phyloP scores from a whole-genome alignment of 1,139 yeast genomes.

The Lodderomyces metapsilosis region DNA sequence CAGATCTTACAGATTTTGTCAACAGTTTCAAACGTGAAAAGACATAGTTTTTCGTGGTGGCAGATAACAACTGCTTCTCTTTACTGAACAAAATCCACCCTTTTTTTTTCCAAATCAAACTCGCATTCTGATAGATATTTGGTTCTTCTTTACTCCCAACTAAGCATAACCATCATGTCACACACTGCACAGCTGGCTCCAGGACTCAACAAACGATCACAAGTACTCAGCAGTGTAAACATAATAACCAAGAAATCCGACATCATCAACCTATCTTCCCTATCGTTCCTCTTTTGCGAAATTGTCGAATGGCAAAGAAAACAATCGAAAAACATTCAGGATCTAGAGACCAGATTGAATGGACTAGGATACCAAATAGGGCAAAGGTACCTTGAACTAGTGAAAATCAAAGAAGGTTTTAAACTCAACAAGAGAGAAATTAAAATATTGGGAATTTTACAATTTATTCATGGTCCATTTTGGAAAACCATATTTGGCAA shows the following conservation, averaged over 20 bases:
- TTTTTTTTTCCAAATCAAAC: too few relatives aligned
- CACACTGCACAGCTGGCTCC: not conserved
- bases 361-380: constrained; percentile 73
- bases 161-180: not conserved
- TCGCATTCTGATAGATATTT: not conserved
- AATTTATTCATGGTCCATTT: constrained; percentile 76
- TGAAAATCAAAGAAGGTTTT: constrained; percentile 51
- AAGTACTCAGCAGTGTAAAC: not conserved
- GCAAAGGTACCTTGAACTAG: constrained; percentile 41
- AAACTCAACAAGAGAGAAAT: constrained; percentile 70
- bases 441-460: constrained; percentile 72
- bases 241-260: constrained; percentile 46
- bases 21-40: not conserved
- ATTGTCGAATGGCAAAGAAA: constrained; percentile 66
- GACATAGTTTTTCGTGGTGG: too few relatives aligned
- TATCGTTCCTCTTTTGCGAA: constrained; percentile 72
- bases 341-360: constrained; percentile 72
- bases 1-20: too few relatives aligned
- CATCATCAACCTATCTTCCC: constrained; percentile 65
- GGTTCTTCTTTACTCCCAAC: too few relatives aligned
- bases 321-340: constrained; percentile 68
- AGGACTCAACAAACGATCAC: constrained; percentile 1
- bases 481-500: constrained; percentile 85
- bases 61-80: too few relatives aligned
- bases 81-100: too few relatives aligned